Evolutionary conservation across 768 basidiomycete species (phyloP).

Genomic region (Boletus huronensis): DNA sequence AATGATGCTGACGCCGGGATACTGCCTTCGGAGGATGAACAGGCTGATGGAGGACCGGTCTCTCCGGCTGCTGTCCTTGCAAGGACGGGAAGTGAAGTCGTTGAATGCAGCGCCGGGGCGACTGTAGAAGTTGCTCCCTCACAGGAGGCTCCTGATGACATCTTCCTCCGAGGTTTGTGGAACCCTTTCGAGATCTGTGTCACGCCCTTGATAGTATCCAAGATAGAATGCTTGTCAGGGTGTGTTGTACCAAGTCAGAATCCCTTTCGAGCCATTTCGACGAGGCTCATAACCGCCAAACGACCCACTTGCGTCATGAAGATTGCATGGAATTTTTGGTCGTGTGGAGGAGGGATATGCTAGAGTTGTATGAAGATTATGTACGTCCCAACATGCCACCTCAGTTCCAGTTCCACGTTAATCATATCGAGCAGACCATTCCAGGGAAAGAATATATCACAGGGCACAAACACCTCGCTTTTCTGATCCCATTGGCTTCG

Average conservation of each 20-base stretch:
- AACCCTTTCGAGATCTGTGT: not conserved
- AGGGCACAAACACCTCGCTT: constrained; percentile 76
- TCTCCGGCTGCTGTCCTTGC: constrained; percentile 66
- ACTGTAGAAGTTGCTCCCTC: constrained; percentile 29
- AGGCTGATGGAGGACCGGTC: constrained; percentile 36
- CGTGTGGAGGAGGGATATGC: constrained; percentile 69
- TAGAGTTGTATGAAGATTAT: constrained; percentile 86
- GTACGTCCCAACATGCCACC: constrained; percentile 42
- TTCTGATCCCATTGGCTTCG: constrained; percentile 67
- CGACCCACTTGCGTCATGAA: constrained; percentile 56
- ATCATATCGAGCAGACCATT: constrained; percentile 40
- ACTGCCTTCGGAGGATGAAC: constrained; percentile 1
- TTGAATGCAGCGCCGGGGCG: constrained; percentile 64
- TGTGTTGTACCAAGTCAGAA: constrained; percentile 60
- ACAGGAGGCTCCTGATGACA: constrained; percentile 41
- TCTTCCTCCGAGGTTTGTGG: constrained; percentile 69
- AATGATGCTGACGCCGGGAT: constrained; percentile 13
- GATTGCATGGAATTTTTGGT: constrained; percentile 84
- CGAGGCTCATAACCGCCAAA: constrained; percentile 63
- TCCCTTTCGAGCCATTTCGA: constrained; percentile 52
- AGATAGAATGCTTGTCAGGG: constrained; percentile 90
- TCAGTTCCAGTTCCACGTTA: not conserved
- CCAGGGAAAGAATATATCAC: constrained; percentile 66
- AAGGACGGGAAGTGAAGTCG: constrained; percentile 52
- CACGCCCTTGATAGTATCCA: constrained; percentile 17